Evolutionary conservation across 2,329 filamentous ascomycete genomes (phyloP).

Genomic region (Calonectria hongkongensis): DNA sequence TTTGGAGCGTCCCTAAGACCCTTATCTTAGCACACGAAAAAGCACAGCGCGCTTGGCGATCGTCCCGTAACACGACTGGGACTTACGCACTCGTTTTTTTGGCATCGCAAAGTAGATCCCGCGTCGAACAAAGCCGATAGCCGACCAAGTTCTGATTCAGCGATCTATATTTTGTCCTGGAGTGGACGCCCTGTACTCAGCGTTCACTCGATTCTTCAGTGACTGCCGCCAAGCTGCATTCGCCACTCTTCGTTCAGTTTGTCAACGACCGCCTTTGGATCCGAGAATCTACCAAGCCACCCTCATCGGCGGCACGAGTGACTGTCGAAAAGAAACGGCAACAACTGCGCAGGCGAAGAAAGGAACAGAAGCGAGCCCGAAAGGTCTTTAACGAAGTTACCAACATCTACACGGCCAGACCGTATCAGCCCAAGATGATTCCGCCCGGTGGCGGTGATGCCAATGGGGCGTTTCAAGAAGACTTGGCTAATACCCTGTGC

Average conservation of each 20-base stretch:
- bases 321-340: conserved; percentile 58
- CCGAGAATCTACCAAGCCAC: conserved; percentile 50
- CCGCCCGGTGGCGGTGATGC: conserved; percentile 60
- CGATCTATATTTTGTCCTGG: conserved; percentile 1
- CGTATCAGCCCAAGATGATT: conserved; percentile 69
- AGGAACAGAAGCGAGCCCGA: conserved; percentile 60
- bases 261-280: conserved; percentile 66
- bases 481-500: conserved; percentile 88
- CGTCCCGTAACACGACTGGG: conserved; percentile 2
- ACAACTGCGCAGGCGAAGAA: conserved; percentile 58
- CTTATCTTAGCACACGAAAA: not conserved
- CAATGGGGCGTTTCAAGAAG: conserved; percentile 79
- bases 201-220: conserved; percentile 32
- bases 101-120: not conserved
- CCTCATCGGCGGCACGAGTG: conserved; percentile 44
- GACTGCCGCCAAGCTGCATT: conserved; percentile 80
- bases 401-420: conserved; percentile 66
- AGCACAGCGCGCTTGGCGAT: conserved; percentile 23
- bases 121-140: not conserved
- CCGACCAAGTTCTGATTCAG: not conserved
- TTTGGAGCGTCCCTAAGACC: not conserved
- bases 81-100: not conserved
- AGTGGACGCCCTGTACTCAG: conserved; percentile 14
- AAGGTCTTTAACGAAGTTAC: conserved; percentile 63
- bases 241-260: conserved; percentile 79